A percentile compares a stretch with the other conserved stretches of the same genome.
Evolutionary conservation across 495 filamentous ascomycete genomes (phyloP).

Genomic region (Clavariopsis aquatica): DNA sequence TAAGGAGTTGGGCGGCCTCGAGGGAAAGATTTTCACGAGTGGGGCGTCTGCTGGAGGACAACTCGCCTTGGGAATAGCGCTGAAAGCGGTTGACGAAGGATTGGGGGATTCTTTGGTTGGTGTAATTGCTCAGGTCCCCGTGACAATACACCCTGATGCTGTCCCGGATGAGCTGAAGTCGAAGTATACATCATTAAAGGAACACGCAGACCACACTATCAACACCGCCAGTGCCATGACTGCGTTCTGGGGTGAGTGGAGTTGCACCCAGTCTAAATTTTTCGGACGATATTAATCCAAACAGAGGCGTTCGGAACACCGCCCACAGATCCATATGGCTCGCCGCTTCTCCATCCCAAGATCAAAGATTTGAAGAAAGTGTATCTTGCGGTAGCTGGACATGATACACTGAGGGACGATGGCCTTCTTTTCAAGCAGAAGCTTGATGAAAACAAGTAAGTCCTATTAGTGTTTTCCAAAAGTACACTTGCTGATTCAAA

Average conservation of each 20-base stretch:
- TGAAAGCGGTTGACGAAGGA: slow-evolving; percentile 35
- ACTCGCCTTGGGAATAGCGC: slow-evolving; percentile 27
- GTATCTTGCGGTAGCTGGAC: slow-evolving; percentile 30
- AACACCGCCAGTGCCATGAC: slow-evolving; percentile 27
- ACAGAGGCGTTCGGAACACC: slow-evolving; percentile 32
- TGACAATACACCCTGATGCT: slow-evolving; percentile 29
- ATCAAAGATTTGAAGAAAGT: slow-evolving; percentile 32
- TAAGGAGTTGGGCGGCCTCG: slow-evolving; percentile 23
- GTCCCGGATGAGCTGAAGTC: slow-evolving; percentile 29
- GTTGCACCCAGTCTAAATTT: neutral
- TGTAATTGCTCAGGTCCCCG: slow-evolving; percentile 28
- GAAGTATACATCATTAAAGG: slow-evolving; percentile 26
- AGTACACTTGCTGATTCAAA: neutral
- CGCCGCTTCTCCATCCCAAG: slow-evolving; percentile 27
- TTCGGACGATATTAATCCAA: neutral
- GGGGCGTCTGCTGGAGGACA: slow-evolving; percentile 30
- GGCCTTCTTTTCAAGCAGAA: slow-evolving; percentile 30
- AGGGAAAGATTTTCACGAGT: slow-evolving; percentile 27
- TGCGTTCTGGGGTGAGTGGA: slow-evolving; percentile 25
- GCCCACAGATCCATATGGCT: slow-evolving; percentile 30
- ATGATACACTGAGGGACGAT: slow-evolving; percentile 35
- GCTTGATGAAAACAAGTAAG: slow-evolving; percentile 33
- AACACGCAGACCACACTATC: slow-evolving; percentile 31
- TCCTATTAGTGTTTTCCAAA: too few species aligned
- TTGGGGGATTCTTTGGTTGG: slow-evolving; percentile 26